phyloP scores from a whole-genome alignment of 495 filamentous ascomycete genomes.

The Delitschia confertaspora region DNA sequence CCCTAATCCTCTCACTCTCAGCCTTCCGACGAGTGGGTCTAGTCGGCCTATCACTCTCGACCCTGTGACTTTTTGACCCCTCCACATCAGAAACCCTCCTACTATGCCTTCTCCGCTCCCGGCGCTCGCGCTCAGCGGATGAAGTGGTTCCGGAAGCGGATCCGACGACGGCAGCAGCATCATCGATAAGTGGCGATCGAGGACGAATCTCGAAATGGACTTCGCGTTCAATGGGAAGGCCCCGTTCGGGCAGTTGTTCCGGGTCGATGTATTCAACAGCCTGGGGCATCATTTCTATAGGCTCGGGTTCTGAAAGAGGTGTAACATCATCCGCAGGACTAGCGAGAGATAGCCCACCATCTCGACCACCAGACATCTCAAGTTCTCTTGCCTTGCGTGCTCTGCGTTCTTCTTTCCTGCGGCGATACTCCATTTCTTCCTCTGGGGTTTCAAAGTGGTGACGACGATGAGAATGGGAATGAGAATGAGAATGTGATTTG shows the following conservation, averaged over 20 bases:
- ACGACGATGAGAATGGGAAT: slow-evolving; percentile 12
- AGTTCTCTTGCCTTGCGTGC: slow-evolving; percentile 15
- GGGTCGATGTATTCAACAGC: slow-evolving; percentile 4
- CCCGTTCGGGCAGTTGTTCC: neutral
- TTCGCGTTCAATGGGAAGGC: too few species aligned
- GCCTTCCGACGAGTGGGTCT: slow-evolving; percentile 13
- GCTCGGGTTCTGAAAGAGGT: slow-evolving; percentile 3
- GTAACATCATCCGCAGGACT: neutral
- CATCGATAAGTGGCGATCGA: slow-evolving; percentile 9
- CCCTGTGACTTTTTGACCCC: slow-evolving; percentile 5
- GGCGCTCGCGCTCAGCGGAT: slow-evolving; percentile 16
- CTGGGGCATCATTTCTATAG: neutral
- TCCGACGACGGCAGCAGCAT: slow-evolving; percentile 14
- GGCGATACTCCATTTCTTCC: slow-evolving; percentile 22
- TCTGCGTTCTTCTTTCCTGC: slow-evolving; percentile 15
- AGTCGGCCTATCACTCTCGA: slow-evolving; percentile 7
- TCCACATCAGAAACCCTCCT: slow-evolving; percentile 9
- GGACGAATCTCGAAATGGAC: too few species aligned
- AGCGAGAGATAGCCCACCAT: slow-evolving; percentile 17
- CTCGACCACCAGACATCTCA: slow-evolving; percentile 15
- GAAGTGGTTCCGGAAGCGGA: slow-evolving; percentile 14
- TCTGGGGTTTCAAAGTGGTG: slow-evolving; percentile 6
- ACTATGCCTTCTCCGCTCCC: slow-evolving; percentile 2
- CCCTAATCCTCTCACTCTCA: slow-evolving; percentile 12
- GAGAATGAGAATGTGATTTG: slow-evolving; percentile 15